Evolutionary conservation across 2,329 filamentous ascomycete species (phyloP).

Genomic region (Ceratocystis colombiana): DNA sequence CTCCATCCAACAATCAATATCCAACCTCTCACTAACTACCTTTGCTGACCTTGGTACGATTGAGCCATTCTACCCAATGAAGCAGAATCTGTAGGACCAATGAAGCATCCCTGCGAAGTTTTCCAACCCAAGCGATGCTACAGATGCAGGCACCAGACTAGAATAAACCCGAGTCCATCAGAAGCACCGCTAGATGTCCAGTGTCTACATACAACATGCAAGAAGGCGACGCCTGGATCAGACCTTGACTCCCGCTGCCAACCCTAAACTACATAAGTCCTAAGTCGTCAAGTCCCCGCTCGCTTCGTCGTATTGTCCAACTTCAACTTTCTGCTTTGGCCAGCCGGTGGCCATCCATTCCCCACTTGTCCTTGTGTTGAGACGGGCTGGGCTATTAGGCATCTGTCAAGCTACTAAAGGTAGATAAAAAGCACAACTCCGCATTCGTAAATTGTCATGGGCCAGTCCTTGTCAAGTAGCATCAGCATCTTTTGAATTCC

Average conservation of each 20-base stretch:
- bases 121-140: not conserved
- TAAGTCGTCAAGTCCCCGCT: not conserved
- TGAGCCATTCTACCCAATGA: too few species aligned
- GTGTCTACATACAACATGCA: not conserved
- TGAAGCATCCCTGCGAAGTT: not conserved
- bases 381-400: not conserved
- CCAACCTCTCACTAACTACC: too few species aligned
- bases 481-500: not conserved
- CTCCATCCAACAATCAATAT: not conserved
- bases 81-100: too few species aligned
- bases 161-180: not conserved
- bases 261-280: constrained; percentile 1
- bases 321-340: not conserved
- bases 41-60: too few species aligned
- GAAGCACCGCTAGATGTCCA: not conserved
- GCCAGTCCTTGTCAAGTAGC: not conserved
- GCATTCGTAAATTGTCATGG: not conserved
- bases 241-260: not conserved
- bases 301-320: not conserved
- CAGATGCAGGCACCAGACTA: not conserved
- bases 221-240: not conserved
- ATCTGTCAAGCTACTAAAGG: not conserved
- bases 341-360: not conserved
- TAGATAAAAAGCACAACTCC: not conserved
- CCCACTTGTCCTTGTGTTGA: not conserved